Conservation (phyloP, 805 yeast genomes). For the Starmerella khaoyaiensis region DNA sequence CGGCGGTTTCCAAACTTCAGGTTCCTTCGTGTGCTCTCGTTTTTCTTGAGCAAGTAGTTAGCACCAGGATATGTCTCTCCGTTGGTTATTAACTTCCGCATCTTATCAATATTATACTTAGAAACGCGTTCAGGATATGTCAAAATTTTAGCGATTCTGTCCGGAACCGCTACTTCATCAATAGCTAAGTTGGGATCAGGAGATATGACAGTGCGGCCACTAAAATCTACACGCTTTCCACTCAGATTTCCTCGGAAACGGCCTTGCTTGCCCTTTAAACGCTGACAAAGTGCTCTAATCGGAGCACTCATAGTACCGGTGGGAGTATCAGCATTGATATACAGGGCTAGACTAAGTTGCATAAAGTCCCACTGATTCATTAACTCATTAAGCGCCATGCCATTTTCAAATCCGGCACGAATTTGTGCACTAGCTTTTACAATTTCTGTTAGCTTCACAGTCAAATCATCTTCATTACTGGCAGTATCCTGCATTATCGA, state of each 20-base stretch:
- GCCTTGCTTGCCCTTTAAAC: conserved; percentile 97
- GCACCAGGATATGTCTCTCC: conserved; percentile 95
- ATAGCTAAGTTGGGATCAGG: conserved; percentile 93
- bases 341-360: conserved; percentile 92
- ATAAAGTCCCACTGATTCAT: conserved; percentile 99
- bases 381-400: conserved; percentile 78
- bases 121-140: conserved; percentile 95
- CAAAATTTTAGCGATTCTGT: conserved; percentile 84
- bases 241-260: conserved; percentile 95
- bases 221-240: conserved; percentile 97
- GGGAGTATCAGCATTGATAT: conserved; percentile 91
- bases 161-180: conserved; percentile 98
- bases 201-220: conserved; percentile 95
- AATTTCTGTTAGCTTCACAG: conserved; percentile 89
- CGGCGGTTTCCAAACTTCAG: conserved; percentile 76
- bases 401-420: conserved; percentile 88
- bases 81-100: conserved; percentile 58
- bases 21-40: conserved; percentile 63
- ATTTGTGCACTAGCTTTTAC: conserved; percentile 95
- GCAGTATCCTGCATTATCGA: conserved; percentile 90
- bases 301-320: conserved; percentile 49
- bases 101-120: conserved; percentile 65
- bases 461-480: conserved; percentile 92
- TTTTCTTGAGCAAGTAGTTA: conserved; percentile 69
- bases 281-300: conserved; percentile 90